Evolutionary conservation across 1,284 basidiomycete species (phyloP).

Genomic region (Austroboletus novae-zelandiae): DNA sequence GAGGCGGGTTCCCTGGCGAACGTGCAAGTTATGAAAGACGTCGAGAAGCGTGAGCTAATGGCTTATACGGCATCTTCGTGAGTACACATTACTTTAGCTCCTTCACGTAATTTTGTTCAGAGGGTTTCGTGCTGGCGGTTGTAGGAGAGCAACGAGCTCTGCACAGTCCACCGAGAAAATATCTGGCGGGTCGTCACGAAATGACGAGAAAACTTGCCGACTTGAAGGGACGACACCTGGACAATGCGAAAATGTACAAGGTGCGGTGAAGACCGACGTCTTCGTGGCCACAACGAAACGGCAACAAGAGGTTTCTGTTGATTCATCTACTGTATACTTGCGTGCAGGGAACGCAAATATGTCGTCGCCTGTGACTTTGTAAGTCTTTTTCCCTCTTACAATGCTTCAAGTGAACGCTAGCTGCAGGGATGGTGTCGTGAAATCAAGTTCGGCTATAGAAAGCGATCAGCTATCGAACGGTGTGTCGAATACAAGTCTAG

Average conservation of each 20-base stretch:
- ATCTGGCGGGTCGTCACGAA: not conserved
- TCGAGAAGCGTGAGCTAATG: not conserved
- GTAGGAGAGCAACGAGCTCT: not conserved
- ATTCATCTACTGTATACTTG: not conserved
- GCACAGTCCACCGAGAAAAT: not conserved
- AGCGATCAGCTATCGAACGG: not conserved
- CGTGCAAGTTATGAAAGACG: not conserved
- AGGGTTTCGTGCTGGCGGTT: not conserved
- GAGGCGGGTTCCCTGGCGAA: not conserved
- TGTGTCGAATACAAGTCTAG: not conserved
- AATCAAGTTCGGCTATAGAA: not conserved
- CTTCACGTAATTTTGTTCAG: not conserved
- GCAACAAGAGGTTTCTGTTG: not conserved
- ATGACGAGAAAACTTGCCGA: not conserved
- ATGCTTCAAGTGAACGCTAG: not conserved
- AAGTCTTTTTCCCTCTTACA: not conserved
- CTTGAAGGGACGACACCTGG: not conserved
- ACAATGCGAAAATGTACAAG: not conserved
- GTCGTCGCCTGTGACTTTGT: not conserved
- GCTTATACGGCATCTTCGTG: conserved; percentile 1
- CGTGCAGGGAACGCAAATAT: not conserved
- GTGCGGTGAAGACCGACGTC: not conserved
- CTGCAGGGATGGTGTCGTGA: not conserved
- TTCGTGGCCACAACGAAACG: not conserved
- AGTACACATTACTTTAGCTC: not conserved